Conservation (phyloP, 1,284 basidiomycete genomes). For the Tylopilus sp. region DNA sequence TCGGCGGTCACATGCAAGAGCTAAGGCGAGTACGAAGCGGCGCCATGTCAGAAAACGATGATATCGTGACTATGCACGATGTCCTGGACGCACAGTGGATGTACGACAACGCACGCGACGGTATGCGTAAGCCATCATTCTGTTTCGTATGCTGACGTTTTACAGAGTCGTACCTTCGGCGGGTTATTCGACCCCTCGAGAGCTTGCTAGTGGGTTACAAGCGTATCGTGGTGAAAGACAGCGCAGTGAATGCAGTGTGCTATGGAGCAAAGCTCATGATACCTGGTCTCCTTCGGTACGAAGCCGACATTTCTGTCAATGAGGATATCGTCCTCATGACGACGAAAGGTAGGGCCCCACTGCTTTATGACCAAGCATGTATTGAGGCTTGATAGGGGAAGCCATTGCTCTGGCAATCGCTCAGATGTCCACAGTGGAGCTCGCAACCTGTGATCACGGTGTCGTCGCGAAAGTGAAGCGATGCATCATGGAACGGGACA, state of each 20-base stretch:
- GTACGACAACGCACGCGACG: conserved; percentile 98
- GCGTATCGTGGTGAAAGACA: conserved; percentile 98
- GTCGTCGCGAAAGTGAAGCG: conserved; percentile 99
- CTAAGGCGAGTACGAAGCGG: conserved; percentile 92
- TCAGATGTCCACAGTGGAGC: conserved; percentile 99
- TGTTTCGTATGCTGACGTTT: conserved; percentile 8
- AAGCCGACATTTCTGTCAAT: conserved; percentile 91
- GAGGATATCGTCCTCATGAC: conserved; percentile 99
- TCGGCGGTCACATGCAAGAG: conserved; percentile 99
- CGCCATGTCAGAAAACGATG: conserved; percentile 96
- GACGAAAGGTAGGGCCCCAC: conserved; percentile 72
- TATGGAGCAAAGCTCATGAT: conserved; percentile 99
- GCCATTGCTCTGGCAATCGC: conserved; percentile 96
- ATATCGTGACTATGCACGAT: conserved; percentile 99
- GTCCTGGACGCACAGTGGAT: conserved; percentile 99
- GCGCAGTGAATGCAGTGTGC: conserved; percentile 98
- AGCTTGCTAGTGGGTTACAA: conserved; percentile 95
- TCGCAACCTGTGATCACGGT: conserved; percentile 97
- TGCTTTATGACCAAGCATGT: background rate
- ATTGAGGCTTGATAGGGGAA: conserved; percentile 56
- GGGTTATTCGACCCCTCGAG: conserved; percentile 94
- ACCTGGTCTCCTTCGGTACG: conserved; percentile 95
- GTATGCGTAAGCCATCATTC: conserved; percentile 39
- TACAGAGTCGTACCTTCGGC: conserved; percentile 91
- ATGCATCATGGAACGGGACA: conserved; percentile 99